Percentiles rank a stretch among this genome's conserved stretches.
phyloP scores from a whole-genome alignment of 2,329 filamentous ascomycete species.

The Pseudogymnoascus sp. region DNA sequence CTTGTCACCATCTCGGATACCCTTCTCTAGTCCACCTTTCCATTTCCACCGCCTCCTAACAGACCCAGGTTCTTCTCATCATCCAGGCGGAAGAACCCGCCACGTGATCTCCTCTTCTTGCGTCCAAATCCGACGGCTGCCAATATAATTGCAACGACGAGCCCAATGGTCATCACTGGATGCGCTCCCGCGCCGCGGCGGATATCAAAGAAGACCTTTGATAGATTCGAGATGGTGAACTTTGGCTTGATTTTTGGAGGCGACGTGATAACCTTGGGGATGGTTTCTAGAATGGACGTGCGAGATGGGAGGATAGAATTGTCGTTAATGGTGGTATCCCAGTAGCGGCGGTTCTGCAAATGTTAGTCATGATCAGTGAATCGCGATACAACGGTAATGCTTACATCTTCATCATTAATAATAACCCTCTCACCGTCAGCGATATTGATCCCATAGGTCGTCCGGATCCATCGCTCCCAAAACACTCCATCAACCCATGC shows the following conservation, averaged over 20 bases:
- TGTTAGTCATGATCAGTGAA: constrained; percentile 29
- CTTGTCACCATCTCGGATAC: constrained; percentile 6
- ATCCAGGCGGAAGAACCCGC: constrained; percentile 56
- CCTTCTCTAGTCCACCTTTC: constrained; percentile 42
- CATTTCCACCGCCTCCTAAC: constrained; percentile 44
- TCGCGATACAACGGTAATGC: constrained; percentile 30
- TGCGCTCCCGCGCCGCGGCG: constrained; percentile 51
- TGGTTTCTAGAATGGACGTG: constrained; percentile 32
- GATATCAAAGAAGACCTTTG: constrained; percentile 64
- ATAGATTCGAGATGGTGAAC: constrained; percentile 64
- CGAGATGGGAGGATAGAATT: constrained; percentile 84
- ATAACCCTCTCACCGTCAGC: constrained; percentile 82
- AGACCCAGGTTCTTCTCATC: constrained; percentile 58
- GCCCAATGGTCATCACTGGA: constrained; percentile 49
- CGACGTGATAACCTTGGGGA: constrained; percentile 42
- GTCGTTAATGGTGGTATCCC: constrained; percentile 84
- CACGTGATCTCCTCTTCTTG: constrained; percentile 45
- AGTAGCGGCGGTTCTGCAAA: constrained; percentile 77
- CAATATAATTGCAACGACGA: constrained; percentile 50
- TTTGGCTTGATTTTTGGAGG: constrained; percentile 64
- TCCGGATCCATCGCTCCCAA: constrained; percentile 94
- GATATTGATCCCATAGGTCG: constrained; percentile 89
- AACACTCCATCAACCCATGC: constrained; percentile 96
- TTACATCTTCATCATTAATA: constrained; percentile 94
- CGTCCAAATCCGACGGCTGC: constrained; percentile 47